Conservation (phyloP, 257 asterid species). For the Rubia yunnanensis region DNA sequence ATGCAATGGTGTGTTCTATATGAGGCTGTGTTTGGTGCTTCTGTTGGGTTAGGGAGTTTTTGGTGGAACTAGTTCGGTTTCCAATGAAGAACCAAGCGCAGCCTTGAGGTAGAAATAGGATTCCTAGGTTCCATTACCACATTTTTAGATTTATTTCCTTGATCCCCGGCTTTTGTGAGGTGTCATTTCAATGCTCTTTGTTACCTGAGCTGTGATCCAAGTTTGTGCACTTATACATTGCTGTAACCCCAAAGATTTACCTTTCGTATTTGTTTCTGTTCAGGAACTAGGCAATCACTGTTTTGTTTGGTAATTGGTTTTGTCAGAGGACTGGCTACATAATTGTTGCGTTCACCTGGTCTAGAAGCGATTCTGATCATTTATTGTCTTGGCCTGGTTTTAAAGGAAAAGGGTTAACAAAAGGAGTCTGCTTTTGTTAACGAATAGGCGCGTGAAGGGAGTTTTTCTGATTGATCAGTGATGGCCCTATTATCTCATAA, state of each 20-base stretch:
- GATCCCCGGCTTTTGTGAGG: background rate
- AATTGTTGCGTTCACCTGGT: slow-evolving; percentile 1
- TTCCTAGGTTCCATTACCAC: background rate
- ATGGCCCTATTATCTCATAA: slow-evolving; percentile 27
- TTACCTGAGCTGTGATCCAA: background rate
- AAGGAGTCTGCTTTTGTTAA: background rate
- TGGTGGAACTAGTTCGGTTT: background rate
- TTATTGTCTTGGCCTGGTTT: background rate
- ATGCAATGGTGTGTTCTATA: background rate
- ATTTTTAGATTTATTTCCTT: background rate
- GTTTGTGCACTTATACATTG: background rate
- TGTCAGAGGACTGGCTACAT: background rate
- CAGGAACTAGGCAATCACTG: background rate
- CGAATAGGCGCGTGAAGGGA: slow-evolving; percentile 8
- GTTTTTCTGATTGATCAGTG: background rate
- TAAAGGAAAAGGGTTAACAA: background rate
- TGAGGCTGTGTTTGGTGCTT: background rate
- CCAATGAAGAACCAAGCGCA: background rate
- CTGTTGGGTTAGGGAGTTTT: background rate
- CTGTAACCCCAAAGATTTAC: background rate
- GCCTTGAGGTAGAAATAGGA: background rate
- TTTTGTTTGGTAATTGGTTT: background rate
- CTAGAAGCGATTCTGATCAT: background rate
- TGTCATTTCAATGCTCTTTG: background rate
- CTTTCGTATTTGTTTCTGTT: background rate